phyloP scores from a whole-genome alignment of 176 grass and related monocot genomes.

The Triticum monococcum region DNA sequence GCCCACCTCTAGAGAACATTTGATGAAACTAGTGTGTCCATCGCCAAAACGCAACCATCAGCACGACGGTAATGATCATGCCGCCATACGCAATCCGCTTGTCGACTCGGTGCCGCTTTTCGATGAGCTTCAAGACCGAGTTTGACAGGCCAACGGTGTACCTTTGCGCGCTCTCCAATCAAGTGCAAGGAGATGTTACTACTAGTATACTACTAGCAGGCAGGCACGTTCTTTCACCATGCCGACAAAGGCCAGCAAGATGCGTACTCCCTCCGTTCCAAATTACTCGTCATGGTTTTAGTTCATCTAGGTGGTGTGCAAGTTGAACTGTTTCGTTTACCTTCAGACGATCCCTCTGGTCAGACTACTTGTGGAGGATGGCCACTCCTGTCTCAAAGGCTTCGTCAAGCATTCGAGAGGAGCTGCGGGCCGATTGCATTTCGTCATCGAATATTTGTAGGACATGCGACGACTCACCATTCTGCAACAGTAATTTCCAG shows the following conservation, averaged over 20 bases:
- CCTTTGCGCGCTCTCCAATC: too few species aligned
- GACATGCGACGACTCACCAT: constrained; percentile 84
- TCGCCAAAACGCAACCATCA: too few species aligned
- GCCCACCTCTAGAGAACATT: constrained; percentile 2
- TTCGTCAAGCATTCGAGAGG: constrained; percentile 80
- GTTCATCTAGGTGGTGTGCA: neutral
- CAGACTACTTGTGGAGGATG: constrained; percentile 86
- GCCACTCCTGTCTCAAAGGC: constrained; percentile 75
- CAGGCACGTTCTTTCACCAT: constrained; percentile 15
- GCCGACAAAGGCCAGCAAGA: neutral
- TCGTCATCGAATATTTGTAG: constrained; percentile 93
- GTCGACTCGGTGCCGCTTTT: too few species aligned
- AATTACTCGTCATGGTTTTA: too few species aligned
- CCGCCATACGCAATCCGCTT: too few species aligned
- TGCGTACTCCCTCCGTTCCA: too few species aligned
- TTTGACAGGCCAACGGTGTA: too few species aligned
- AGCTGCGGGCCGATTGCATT: constrained; percentile 81
- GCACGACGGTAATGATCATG: too few species aligned
- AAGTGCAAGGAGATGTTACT: too few species aligned
- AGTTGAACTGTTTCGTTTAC: constrained; percentile 24
- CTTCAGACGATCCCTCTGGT: constrained; percentile 92
- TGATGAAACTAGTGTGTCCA: constrained; percentile 37
- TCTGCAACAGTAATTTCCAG: constrained; percentile 43
- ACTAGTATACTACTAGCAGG: too few species aligned
- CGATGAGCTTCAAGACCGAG: too few species aligned